Evolutionary conservation across 768 basidiomycete genomes (phyloP).

Genomic region (Boletus subparvulus): DNA sequence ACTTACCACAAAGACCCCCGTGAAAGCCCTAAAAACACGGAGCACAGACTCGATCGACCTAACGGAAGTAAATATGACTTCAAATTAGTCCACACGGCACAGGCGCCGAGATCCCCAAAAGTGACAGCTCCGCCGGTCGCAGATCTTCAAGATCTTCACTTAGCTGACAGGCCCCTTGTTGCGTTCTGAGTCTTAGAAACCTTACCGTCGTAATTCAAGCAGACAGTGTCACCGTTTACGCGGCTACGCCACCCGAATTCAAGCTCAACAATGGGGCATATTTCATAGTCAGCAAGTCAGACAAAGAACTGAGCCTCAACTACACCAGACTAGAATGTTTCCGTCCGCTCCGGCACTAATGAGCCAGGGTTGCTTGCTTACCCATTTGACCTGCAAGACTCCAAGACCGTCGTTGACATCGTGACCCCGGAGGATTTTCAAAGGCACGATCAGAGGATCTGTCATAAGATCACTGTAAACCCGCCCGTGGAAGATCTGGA

Average conservation of each 20-base stretch:
- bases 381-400: constrained; percentile 90
- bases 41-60: neutral
- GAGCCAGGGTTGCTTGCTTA: constrained; percentile 87
- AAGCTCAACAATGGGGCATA: constrained; percentile 22
- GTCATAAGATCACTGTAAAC: constrained; percentile 95
- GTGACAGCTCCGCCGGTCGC: neutral
- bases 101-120: neutral
- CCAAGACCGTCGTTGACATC: constrained; percentile 81
- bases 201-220: constrained; percentile 6
- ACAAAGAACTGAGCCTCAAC: constrained; percentile 43
- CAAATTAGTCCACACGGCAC: neutral
- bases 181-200: constrained; percentile 2
- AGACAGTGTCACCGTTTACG: constrained; percentile 10
- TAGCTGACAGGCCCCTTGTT: constrained; percentile 3
- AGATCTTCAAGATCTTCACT: neutral
- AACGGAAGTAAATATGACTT: constrained; percentile 13
- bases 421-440: constrained; percentile 96
- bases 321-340: constrained; percentile 83
- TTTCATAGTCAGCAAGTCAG: constrained; percentile 28
- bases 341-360: constrained; percentile 94
- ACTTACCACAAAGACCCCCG: neutral
- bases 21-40: neutral
- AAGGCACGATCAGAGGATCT: constrained; percentile 94
- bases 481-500: constrained; percentile 95
- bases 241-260: constrained; percentile 20